Conservation (phyloP, 306 rosid species). For the Begonia fuchsioides region DNA sequence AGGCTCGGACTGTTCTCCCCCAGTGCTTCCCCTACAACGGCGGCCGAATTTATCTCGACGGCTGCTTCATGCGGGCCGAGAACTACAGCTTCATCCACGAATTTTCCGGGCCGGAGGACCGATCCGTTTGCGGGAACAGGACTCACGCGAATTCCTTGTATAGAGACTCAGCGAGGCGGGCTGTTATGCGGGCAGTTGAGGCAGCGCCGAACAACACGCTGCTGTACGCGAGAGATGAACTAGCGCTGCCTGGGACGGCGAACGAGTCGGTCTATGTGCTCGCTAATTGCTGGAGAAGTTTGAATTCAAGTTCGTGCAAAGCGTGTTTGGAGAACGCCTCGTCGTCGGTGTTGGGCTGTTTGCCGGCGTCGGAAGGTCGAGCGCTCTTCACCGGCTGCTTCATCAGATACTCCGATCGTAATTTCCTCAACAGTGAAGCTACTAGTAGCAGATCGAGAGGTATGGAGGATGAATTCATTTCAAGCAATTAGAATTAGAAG, state of each 20-base stretch:
- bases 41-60: slow-evolving; percentile 70
- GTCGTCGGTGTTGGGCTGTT: slow-evolving; percentile 40
- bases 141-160: slow-evolving; percentile 32
- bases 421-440: slow-evolving; percentile 53
- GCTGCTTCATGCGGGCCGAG: slow-evolving; percentile 88
- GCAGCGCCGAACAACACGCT: slow-evolving; percentile 28
- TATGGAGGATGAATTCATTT: slow-evolving; percentile 8
- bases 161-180: slow-evolving; percentile 29
- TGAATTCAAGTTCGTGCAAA: slow-evolving; percentile 51
- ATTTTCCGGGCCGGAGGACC: slow-evolving; percentile 40
- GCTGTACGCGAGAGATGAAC: slow-evolving; percentile 32
- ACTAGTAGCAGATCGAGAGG: slow-evolving; percentile 39
- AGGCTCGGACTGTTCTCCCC: slow-evolving; percentile 73
- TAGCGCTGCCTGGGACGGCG: slow-evolving; percentile 17
- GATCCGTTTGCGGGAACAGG: slow-evolving; percentile 39
- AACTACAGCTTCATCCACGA: slow-evolving; percentile 62
- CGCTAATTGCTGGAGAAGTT: slow-evolving; percentile 74
- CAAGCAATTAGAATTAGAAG: too few relatives aligned
- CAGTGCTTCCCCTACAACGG: slow-evolving; percentile 60
- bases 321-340: slow-evolving; percentile 67
- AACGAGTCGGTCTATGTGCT: slow-evolving; percentile 53
- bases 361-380: slow-evolving; percentile 73
- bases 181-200: slow-evolving; percentile 28
- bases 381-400: slow-evolving; percentile 77
- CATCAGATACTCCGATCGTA: slow-evolving; percentile 68